phyloP scores from a whole-genome alignment of 2,329 filamentous ascomycete species.

The Penicillium sp. region DNA sequence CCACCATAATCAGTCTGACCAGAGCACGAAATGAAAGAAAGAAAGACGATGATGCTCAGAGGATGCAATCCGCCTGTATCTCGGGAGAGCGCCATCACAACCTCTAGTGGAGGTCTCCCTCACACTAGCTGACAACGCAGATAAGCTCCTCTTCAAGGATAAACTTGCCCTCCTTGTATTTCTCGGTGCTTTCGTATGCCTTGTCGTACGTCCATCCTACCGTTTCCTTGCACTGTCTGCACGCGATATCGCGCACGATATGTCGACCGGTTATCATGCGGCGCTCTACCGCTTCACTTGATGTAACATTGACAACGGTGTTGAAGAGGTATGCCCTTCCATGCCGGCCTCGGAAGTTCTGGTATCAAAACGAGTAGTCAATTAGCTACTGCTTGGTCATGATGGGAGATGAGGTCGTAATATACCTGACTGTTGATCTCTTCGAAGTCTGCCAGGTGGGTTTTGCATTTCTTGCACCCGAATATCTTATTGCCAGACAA shows the following conservation, averaged over 20 bases:
- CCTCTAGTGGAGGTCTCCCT: background rate
- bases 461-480: slow-evolving; percentile 91
- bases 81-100: background rate
- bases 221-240: slow-evolving; percentile 83
- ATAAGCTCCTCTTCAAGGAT: slow-evolving; percentile 91
- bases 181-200: slow-evolving; percentile 85
- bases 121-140: slow-evolving; percentile 63
- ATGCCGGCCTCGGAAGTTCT: slow-evolving; percentile 98
- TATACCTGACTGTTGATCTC: slow-evolving; percentile 88
- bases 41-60: background rate
- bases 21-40: slow-evolving; percentile 1
- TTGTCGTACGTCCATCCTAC: slow-evolving; percentile 99
- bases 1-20: slow-evolving; percentile 11
- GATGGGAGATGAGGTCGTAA: background rate
- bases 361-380: slow-evolving; percentile 1
- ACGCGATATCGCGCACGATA: slow-evolving; percentile 87
- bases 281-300: slow-evolving; percentile 76
- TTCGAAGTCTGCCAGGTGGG: slow-evolving; percentile 90
- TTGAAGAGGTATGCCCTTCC: slow-evolving; percentile 98
- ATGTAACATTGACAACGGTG: slow-evolving; percentile 83
- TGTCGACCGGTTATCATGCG: slow-evolving; percentile 98
- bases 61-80: slow-evolving; percentile 1
- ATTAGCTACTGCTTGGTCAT: slow-evolving; percentile 10
- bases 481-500: slow-evolving; percentile 83
- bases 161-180: slow-evolving; percentile 98